Conservation (phyloP, 2,329 filamentous ascomycete species). For the Ascochyta pisi region DNA sequence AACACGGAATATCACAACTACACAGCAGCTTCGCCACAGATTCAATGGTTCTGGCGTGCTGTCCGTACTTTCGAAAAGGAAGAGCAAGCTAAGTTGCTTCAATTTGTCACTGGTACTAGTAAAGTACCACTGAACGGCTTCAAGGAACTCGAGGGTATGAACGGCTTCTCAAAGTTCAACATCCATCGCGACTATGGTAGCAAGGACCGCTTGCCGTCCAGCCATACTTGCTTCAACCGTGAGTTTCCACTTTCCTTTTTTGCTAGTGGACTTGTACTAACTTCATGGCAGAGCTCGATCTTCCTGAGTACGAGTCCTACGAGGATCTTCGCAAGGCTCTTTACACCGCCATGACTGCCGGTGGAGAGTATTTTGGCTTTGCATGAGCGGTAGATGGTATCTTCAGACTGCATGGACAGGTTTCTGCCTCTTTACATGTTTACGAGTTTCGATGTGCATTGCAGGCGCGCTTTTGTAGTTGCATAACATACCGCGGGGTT, state of each 20-base stretch:
- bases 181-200: constrained; percentile 97
- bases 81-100: constrained; percentile 93
- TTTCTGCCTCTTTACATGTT: constrained; percentile 23
- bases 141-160: constrained; percentile 99
- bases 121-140: constrained; percentile 99
- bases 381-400: constrained; percentile 63
- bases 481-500: constrained; percentile 23
- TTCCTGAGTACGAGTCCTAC: constrained; percentile 98
- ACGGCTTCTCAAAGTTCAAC: constrained; percentile 96
- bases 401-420: constrained; percentile 9
- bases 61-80: constrained; percentile 98
- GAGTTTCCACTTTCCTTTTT: constrained; percentile 57
- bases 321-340: constrained; percentile 86
- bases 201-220: constrained; percentile 93
- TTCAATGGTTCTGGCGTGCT: constrained; percentile 99
- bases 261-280: constrained; percentile 46
- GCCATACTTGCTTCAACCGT: constrained; percentile 99
- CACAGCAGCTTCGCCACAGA: constrained; percentile 89
- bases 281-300: constrained; percentile 78
- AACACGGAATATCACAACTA: constrained; percentile 99
- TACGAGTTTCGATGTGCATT: constrained; percentile 36
- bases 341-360: constrained; percentile 95
- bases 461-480: constrained; percentile 38
- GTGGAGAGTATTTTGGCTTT: constrained; percentile 97
- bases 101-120: constrained; percentile 97